phyloP scores from a whole-genome alignment of 2,329 filamentous ascomycete species.

The Trichoderma breve region DNA sequence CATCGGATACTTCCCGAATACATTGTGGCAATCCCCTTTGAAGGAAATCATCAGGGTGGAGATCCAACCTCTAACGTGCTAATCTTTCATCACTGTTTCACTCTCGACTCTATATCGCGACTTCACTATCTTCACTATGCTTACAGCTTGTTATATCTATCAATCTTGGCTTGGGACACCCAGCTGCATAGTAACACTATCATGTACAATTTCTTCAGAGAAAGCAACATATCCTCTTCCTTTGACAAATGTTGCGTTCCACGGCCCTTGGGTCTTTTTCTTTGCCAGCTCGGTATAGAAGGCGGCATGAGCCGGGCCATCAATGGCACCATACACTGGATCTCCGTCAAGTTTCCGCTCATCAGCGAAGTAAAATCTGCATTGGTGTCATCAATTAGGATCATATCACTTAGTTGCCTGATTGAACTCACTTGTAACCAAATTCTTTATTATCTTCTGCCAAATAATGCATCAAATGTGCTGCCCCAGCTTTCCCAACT shows the following conservation, averaged over 20 bases:
- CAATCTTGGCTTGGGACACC: background rate
- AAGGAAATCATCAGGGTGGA: background rate
- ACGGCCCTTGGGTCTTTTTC: background rate
- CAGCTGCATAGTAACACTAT: background rate
- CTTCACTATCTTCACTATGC: background rate
- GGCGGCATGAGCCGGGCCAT: constrained; percentile 42
- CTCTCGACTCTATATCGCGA: background rate
- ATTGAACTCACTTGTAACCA: background rate
- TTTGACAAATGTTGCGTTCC: constrained; percentile 1
- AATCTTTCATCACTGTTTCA: background rate
- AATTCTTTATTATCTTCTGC: constrained; percentile 22
- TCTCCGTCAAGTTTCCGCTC: constrained; percentile 34
- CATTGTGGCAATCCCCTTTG: background rate
- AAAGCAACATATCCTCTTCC: background rate
- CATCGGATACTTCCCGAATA: background rate
- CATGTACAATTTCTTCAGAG: background rate
- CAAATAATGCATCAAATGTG: constrained; percentile 31
- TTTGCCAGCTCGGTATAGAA: constrained; percentile 21
- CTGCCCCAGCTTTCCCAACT: constrained; percentile 40
- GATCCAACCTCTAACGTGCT: background rate
- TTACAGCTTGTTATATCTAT: background rate
- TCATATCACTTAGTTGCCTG: background rate
- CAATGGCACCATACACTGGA: constrained; percentile 29
- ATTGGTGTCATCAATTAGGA: constrained; percentile 18
- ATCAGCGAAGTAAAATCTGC: constrained; percentile 51